Conservation (phyloP, 768 basidiomycete genomes). For the Serpula lacrymans region DNA sequence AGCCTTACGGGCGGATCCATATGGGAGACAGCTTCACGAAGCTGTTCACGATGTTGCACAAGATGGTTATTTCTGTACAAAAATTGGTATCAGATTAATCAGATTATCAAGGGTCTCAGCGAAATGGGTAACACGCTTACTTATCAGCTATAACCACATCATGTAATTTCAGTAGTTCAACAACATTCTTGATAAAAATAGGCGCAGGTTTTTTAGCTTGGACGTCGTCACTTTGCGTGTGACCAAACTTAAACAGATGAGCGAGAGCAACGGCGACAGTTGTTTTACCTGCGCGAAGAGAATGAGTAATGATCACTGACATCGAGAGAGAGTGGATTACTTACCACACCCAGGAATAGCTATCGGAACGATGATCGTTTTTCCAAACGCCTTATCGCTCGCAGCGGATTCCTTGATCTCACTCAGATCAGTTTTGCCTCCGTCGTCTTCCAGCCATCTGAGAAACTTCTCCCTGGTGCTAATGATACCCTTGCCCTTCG, state of each 20-base stretch:
- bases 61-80: slow-evolving; percentile 90
- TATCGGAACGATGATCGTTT: slow-evolving; percentile 84
- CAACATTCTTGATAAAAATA: slow-evolving; percentile 70
- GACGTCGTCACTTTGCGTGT: slow-evolving; percentile 93
- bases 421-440: slow-evolving; percentile 37
- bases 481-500: slow-evolving; percentile 81
- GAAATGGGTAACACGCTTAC: slow-evolving; percentile 43
- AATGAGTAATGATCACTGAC: neutral
- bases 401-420: slow-evolving; percentile 17
- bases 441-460: slow-evolving; percentile 53
- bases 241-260: slow-evolving; percentile 81
- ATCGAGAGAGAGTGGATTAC: slow-evolving; percentile 22
- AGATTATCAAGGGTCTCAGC: neutral
- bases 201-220: slow-evolving; percentile 69
- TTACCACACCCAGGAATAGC: slow-evolving; percentile 92
- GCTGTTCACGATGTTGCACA: slow-evolving; percentile 66
- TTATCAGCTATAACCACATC: slow-evolving; percentile 92
- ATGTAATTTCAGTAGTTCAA: slow-evolving; percentile 51
- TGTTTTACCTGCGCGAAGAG: slow-evolving; percentile 73
- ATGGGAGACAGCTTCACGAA: slow-evolving; percentile 52
- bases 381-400: slow-evolving; percentile 40
- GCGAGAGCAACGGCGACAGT: slow-evolving; percentile 73
- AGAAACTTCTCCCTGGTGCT: slow-evolving; percentile 77
- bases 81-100: neutral
- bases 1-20: slow-evolving; percentile 59